These are phyloP conservation scores for Mycena venus DNA, from an alignment of 768 basidiomycete genomes.

Conservation along the genomic window DNA sequence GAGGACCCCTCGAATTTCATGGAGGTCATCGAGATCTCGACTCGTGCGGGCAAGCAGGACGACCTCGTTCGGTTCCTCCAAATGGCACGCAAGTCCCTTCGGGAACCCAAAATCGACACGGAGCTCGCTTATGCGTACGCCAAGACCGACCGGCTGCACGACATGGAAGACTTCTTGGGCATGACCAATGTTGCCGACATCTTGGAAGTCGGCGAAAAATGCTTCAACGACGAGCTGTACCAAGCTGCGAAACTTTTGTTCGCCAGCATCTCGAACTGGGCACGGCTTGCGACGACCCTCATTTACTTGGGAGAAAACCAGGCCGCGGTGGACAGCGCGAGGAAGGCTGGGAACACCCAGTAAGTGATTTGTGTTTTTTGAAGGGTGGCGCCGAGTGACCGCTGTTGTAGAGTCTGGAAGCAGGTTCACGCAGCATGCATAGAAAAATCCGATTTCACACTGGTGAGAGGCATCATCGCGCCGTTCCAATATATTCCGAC, in stretches of 20 bases:
- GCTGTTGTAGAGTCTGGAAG: conserved; percentile 90
- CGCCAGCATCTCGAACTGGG: conserved; percentile 98
- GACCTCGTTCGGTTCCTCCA: conserved; percentile 97
- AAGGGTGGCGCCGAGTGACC: conserved; percentile 9
- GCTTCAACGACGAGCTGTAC: conserved; percentile 98
- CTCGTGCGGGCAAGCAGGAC: conserved; percentile 90
- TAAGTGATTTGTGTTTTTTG: conserved; percentile 52
- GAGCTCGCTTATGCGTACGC: conserved; percentile 99
- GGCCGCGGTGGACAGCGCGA: conserved; percentile 97
- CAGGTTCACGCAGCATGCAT: conserved; percentile 99
- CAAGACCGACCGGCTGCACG: conserved; percentile 96
- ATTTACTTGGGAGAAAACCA: conserved; percentile 99
- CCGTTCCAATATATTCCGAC: neutral
- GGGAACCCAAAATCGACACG: conserved; percentile 98
- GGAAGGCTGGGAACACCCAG: conserved; percentile 99
- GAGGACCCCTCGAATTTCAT: conserved; percentile 94
- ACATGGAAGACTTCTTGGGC: conserved; percentile 99
- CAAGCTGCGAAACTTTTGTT: conserved; percentile 97
- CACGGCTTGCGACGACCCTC: conserved; percentile 95
- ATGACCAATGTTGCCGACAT: conserved; percentile 99
- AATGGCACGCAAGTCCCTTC: conserved; percentile 97
- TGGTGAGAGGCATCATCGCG: conserved; percentile 61
- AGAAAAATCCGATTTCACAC: conserved; percentile 95
- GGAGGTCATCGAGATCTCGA: conserved; percentile 97
- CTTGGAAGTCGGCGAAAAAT: conserved; percentile 98